Base-by-base conservation (phyloP, 352 stramenopile species). In the Plasmopara muralis region DNA sequence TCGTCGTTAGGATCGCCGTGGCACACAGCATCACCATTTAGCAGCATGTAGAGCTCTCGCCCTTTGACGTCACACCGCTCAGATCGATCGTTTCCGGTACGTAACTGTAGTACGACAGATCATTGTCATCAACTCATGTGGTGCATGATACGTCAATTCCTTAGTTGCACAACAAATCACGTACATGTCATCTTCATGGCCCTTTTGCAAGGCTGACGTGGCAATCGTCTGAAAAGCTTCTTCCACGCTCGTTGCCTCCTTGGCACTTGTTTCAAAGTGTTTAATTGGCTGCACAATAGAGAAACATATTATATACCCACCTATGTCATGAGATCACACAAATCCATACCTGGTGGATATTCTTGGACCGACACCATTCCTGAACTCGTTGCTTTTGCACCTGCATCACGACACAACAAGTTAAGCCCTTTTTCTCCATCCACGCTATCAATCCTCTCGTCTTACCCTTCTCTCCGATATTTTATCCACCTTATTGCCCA, bases 401-500 rank as follows among this genome's bases (percentile, higher is more conserved):
- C 63, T 72, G 31, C 38, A 47, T 28, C 25, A 49, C 30, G 0
- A 71, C 25, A 47, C 12, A 41, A 15, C 12, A 41, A 41, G 5
- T 2, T 15, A 18, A 18, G n/a, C 37, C 5, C 12, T 2, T 41
- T 8, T 6, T 41, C 4, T 28, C 16, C 7, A 45, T 16, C 6
- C 6, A 5, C 20, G 16, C 9, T 12, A 51, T 18, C 18, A 7
- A 41, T 16, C 5, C 37, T 20, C 9, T 40, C 25, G 62, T 12
- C 56, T 38, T 16, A 76, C 87, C 48, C 83, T 82, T 58, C 89
- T 65, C 37, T 96, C 84, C 15, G 64, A 44, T 54, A 97, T 86
- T 59, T 97, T 95, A 82, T 99, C 96, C 33, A 98, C 92, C 74
- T 99, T 99, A 70, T 99, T 99, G 31, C 95, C 97, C 38, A 99